Evolutionary conservation across 495 filamentous ascomycete species (phyloP).

Genomic region (Penicillium ochrochloron): DNA sequence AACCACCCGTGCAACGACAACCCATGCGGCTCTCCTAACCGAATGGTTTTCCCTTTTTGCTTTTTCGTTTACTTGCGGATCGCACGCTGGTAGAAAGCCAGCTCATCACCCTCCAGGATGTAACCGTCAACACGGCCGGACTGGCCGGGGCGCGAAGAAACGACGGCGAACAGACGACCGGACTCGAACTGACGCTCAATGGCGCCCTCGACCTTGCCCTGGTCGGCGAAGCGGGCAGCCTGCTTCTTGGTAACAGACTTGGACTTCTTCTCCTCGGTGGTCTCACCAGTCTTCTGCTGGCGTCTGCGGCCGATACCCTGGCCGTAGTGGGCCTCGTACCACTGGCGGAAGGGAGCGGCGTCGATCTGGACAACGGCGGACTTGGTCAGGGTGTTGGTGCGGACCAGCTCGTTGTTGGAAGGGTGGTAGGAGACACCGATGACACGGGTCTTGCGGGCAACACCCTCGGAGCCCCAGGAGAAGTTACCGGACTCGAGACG

Average conservation of each 20-base stretch:
- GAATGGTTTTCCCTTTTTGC: constrained; percentile 40
- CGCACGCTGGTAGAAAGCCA: constrained; percentile 98
- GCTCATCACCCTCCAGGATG: constrained; percentile 98
- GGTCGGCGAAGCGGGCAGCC: constrained; percentile 74
- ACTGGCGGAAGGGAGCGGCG: constrained; percentile 97
- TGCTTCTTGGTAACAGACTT: constrained; percentile 95
- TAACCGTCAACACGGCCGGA: constrained; percentile 95
- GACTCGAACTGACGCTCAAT: constrained; percentile 99
- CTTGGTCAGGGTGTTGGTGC: constrained; percentile 99
- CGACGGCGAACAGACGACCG: constrained; percentile 90
- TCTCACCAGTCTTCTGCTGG: constrained; percentile 73
- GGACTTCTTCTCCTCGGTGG: constrained; percentile 83
- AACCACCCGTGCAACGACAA: constrained; percentile 47
- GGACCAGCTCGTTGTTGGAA: constrained; percentile 99
- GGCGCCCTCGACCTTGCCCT: constrained; percentile 89
- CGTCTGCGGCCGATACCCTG: constrained; percentile 83
- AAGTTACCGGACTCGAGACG: constrained; percentile 99
- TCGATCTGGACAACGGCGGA: constrained; percentile 98
- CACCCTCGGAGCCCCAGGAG: constrained; percentile 96
- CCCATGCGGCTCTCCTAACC: constrained; percentile 30
- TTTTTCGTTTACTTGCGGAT: constrained; percentile 85
- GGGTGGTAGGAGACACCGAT: constrained; percentile 98
- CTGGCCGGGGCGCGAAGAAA: constrained; percentile 93
- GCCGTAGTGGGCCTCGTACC: constrained; percentile 99
- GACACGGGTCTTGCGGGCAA: constrained; percentile 97